Conservation (phyloP, 179 eudicot species). For the Spergularia azorica region DNA sequence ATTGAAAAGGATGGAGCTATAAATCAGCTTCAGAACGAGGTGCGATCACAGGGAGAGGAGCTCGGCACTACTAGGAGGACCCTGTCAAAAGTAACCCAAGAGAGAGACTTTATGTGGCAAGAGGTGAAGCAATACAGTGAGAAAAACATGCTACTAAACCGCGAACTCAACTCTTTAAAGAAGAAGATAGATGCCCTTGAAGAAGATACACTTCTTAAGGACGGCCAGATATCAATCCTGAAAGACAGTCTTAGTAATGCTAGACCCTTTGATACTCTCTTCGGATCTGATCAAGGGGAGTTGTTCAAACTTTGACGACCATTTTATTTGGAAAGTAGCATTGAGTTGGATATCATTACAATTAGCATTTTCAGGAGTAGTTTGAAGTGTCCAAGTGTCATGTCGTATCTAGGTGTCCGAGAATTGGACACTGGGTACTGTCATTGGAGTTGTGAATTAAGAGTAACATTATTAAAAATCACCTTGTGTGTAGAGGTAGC, state of each 20-base stretch:
- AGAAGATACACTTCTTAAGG: conserved; percentile 44
- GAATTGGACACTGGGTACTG: conserved; percentile 5
- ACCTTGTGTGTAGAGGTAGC: too few relatives aligned
- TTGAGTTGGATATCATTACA: too few relatives aligned
- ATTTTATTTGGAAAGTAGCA: neutral
- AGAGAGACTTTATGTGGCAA: conserved; percentile 44
- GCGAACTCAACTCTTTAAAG: conserved; percentile 33
- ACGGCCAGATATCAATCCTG: conserved; percentile 44
- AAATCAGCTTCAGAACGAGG: conserved; percentile 33
- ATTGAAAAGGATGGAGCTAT: conserved; percentile 34
- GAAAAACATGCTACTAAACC: conserved; percentile 41
- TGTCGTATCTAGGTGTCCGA: conserved; percentile 9
- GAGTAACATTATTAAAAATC: too few relatives aligned
- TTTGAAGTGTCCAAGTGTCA: neutral
- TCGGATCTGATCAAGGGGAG: conserved; percentile 27
- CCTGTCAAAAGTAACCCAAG: conserved; percentile 38
- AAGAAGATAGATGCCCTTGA: conserved; percentile 39
- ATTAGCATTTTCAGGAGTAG: neutral
- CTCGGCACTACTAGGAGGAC: conserved; percentile 27
- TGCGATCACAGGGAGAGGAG: conserved; percentile 28
- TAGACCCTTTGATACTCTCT: conserved; percentile 29
- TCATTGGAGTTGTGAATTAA: too few relatives aligned
- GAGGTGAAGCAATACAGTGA: conserved; percentile 42
- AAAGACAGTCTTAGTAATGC: conserved; percentile 39
- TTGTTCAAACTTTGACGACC: conserved; percentile 20